Evolutionary conservation across 2,329 filamentous ascomycete genomes (phyloP), one percentile per base, ranked within the genome.

Genomic region (Pseudogymnoascus sp.): DNA sequence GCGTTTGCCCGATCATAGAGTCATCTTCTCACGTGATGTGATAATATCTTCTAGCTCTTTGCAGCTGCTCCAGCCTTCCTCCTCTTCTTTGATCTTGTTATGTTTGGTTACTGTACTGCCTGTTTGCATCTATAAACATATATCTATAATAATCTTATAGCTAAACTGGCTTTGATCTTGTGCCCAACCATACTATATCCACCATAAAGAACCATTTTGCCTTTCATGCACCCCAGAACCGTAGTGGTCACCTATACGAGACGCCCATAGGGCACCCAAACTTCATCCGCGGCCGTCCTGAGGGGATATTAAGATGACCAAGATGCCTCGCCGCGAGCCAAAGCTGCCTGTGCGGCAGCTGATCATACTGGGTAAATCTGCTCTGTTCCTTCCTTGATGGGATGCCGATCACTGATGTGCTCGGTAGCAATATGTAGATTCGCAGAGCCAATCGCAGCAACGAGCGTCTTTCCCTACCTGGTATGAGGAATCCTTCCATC

Each of bases 261-360:
- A 57, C 51, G 51, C 51, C 26, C 51, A 57, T 18, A 34, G 51
- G 51, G 51, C 51, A 54, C 51, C 29, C 26, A 57, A 34, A 34
- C 51, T 34, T 57, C 51, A 34, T n/a, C 29, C 7, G 29, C 29
- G 14, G 51, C n/a, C 29, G 51, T 57, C 51, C 51, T 34, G 10
- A 57, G n/a, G 29, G 8, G n/a, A 57, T 57, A 34, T 57, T 34
- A 47, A 64, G 45, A 67, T 66, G 62, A 67, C 69, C 63, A 68
- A 68, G 65, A 69, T 66, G 64, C 68, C 68, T 63, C 75, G 74
- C 62, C 68, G 65, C 8, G 65, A 66, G 67, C 82, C 85, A 26
- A 89, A 86, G 78, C 81, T 95, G 80, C 90, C 91, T 0, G 80
- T 84, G 45, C 84, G 86, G 81, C 91, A 96, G 77, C 80, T 96